Evolutionary conservation across 768 basidiomycete species (phyloP), one percentile per base, ranked within the genome.

Genomic region (Hygrocybe punicea): DNA sequence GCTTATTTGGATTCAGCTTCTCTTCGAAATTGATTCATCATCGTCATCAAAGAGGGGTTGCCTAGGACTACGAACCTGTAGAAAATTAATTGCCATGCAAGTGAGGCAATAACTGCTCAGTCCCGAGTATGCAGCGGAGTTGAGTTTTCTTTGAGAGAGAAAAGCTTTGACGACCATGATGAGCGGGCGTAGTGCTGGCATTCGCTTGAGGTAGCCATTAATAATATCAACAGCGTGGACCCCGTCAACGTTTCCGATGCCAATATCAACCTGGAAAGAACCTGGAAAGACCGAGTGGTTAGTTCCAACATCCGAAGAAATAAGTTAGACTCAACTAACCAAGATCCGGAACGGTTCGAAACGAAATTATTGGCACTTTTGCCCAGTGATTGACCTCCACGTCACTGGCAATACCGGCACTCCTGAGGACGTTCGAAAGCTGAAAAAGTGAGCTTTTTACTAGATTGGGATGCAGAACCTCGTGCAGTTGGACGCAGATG

Each of bases 81-180:
- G 75, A 63, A 90, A 89, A 59, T 77, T 82, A 59, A 87, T 80
- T 37, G 81, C 82, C 66, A 90, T 72, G 62, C 81, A 83, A 24
- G 82, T 81, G 40, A 85, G 72, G 10, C 80, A 78, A 68, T 89
- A 90, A 69, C 84, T 86, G 29, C 86, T 83, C 19, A 90, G 62
- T 2, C 87, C 86, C 16, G 81, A 79, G 7, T 74, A 76, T 29
- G 81, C 79, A 5, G 87, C 83, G 62, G 86, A 82, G 65, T 87
- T 85, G 68, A 89, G 78, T 7, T 73, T 71, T 42, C 81, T 69
- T 60, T 83, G 81, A 13, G 71, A 69, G 17, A 90, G 73, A 61
- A 87, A 85, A 0, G 76, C 75, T 66, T 89, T 91, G 59, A 87
- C 67, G 16, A 83, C 76, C 40, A 89, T 69, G 4, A 87, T 75